A percentile compares a stretch with the other conserved stretches of the same genome.
phyloP scores from a whole-genome alignment of 2,329 filamentous ascomycete genomes.

The Cytospora leucostoma region DNA sequence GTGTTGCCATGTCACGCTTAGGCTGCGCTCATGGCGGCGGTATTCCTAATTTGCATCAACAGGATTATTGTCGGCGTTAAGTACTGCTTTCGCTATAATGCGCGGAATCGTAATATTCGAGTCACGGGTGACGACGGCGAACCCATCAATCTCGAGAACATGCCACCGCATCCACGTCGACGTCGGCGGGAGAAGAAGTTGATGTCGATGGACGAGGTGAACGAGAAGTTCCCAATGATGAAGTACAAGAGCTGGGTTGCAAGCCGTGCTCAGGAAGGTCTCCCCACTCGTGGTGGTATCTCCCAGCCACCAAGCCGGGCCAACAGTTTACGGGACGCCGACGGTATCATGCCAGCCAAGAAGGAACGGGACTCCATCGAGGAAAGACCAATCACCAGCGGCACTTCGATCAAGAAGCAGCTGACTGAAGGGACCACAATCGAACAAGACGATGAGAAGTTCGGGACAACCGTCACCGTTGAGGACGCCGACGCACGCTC shows the following conservation, averaged over 20 bases:
- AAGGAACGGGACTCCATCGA: constrained; percentile 51
- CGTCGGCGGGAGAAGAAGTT: constrained; percentile 94
- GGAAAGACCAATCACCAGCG: constrained; percentile 39
- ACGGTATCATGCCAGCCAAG: constrained; percentile 53
- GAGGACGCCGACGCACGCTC: neutral
- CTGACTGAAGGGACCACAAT: constrained; percentile 24
- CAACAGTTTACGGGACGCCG: constrained; percentile 69
- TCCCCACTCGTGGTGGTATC: constrained; percentile 83
- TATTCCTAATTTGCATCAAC: constrained; percentile 33
- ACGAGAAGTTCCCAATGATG: constrained; percentile 90
- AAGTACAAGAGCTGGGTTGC: constrained; percentile 98
- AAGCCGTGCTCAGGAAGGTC: constrained; percentile 76
- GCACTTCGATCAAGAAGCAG: constrained; percentile 36
- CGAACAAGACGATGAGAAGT: constrained; percentile 25
- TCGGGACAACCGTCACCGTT: neutral
- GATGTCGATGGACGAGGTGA: constrained; percentile 99
- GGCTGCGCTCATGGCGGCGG: neutral
- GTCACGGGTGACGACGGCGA: constrained; percentile 75
- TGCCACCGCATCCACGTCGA: constrained; percentile 82
- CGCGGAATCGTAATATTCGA: constrained; percentile 80
- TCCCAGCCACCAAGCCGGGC: constrained; percentile 72
- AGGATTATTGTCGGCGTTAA: constrained; percentile 99
- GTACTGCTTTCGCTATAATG: constrained; percentile 98
- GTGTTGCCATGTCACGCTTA: neutral
- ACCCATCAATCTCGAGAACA: constrained; percentile 81